phyloP scores from a whole-genome alignment of 2,329 filamentous ascomycete species.

The Diplodia mutila region DNA sequence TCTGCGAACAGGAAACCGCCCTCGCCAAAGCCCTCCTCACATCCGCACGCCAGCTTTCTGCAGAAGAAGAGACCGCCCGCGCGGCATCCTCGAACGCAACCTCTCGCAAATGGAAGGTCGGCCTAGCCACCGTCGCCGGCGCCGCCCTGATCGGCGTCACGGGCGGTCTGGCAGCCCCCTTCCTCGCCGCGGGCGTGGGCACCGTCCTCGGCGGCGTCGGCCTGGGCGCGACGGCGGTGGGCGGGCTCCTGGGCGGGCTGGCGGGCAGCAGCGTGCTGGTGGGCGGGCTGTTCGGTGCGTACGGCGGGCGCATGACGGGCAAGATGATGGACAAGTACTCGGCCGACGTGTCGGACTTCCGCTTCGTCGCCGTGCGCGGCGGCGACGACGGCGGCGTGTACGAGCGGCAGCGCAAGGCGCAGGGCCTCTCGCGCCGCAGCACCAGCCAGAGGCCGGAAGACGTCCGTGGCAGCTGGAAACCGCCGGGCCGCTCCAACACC shows the following conservation, averaged over 20 bases:
- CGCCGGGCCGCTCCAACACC: not conserved
- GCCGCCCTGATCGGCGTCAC: slow-evolving; percentile 85
- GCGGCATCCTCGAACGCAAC: slow-evolving; percentile 68
- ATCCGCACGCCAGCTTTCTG: slow-evolving; percentile 71
- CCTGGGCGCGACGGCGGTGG: slow-evolving; percentile 72
- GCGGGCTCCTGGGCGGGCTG: slow-evolving; percentile 77
- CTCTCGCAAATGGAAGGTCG: slow-evolving; percentile 77
- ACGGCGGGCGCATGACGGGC: slow-evolving; percentile 78
- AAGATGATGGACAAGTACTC: slow-evolving; percentile 89
- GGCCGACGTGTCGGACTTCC: slow-evolving; percentile 86
- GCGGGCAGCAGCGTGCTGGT: slow-evolving; percentile 79
- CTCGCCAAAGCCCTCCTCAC: slow-evolving; percentile 75
- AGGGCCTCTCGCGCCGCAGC: slow-evolving; percentile 5
- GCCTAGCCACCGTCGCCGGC: slow-evolving; percentile 83
- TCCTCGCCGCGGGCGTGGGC: slow-evolving; percentile 79
- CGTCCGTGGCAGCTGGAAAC: slow-evolving; percentile 39
- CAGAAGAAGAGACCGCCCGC: slow-evolving; percentile 75
- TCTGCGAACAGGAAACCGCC: slow-evolving; percentile 73
- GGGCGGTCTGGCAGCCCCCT: slow-evolving; percentile 74
- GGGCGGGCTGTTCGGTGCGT: slow-evolving; percentile 89
- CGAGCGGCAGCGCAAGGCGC: slow-evolving; percentile 49
- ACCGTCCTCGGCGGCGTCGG: slow-evolving; percentile 77
- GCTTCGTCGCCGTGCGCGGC: slow-evolving; percentile 70
- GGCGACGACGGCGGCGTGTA: slow-evolving; percentile 46
- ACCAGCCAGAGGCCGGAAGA: slow-evolving; percentile 38